A percentile compares a stretch with the other conserved stretches of the same genome.
These are phyloP conservation scores for Neoboletus magnificus DNA, from an alignment of 768 basidiomycete species.

Conservation along the genomic window DNA sequence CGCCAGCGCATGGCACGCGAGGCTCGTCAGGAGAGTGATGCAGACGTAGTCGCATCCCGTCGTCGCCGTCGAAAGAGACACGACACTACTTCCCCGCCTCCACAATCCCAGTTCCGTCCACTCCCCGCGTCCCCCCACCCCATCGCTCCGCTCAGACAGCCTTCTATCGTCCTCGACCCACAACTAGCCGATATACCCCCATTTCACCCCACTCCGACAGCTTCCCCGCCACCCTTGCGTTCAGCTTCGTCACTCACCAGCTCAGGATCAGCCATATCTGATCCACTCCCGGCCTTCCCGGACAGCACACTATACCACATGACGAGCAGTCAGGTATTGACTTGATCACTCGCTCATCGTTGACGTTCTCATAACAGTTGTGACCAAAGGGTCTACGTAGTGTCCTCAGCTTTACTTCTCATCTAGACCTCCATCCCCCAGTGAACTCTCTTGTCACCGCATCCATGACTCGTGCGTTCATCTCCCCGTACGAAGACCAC, in stretches of 20 bases:
- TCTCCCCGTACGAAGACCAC: constrained; percentile 10
- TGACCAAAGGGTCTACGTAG: constrained; percentile 22
- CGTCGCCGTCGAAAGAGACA: constrained; percentile 21
- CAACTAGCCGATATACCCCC: constrained; percentile 20
- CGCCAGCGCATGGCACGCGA: constrained; percentile 59
- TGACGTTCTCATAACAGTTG: constrained; percentile 22
- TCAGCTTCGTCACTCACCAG: background rate
- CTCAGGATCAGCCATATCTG: constrained; percentile 9
- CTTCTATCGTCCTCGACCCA: constrained; percentile 23
- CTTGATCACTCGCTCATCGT: constrained; percentile 21
- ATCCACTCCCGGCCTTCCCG: constrained; percentile 6
- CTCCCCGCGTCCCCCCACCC: background rate
- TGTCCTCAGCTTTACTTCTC: constrained; percentile 2
- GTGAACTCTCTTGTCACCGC: background rate
- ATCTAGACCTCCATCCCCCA: constrained; percentile 1
- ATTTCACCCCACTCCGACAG: constrained; percentile 9
- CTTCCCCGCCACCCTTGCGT: background rate
- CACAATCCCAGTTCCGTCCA: background rate
- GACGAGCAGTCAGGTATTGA: constrained; percentile 31
- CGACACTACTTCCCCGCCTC: background rate
- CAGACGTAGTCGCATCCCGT: constrained; percentile 23
- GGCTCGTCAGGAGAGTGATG: constrained; percentile 33
- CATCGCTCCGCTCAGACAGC: constrained; percentile 3
- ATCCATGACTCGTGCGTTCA: constrained; percentile 1
- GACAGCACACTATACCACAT: constrained; percentile 10